Evolutionary conservation across 345 rosid genomes (phyloP).

Genomic region (Melaleuca alternifolia): DNA sequence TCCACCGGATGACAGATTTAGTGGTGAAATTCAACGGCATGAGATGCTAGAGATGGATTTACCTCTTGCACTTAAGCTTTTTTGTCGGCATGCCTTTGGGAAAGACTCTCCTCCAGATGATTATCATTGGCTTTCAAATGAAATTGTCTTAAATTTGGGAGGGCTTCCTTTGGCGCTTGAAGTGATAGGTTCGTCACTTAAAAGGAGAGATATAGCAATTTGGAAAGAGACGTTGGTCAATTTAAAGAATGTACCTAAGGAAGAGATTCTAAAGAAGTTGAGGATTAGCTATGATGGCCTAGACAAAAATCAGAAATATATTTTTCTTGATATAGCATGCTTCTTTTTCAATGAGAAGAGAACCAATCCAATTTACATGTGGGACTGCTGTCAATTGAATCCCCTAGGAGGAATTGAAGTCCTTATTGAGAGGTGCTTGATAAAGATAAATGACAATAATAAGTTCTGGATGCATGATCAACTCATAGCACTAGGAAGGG

Average conservation of each 20-base stretch:
- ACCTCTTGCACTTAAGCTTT: neutral
- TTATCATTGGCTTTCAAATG: constrained; percentile 9
- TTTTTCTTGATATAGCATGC: constrained; percentile 3
- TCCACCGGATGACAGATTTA: fast-evolving
- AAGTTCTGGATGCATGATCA: neutral
- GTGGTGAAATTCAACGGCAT: fast-evolving
- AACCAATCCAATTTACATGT: neutral
- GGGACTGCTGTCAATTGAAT: fast-evolving
- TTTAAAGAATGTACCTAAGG: neutral
- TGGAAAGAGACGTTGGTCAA: fast-evolving
- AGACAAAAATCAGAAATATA: neutral
- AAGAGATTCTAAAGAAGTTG: neutral
- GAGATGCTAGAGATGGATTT: neutral
- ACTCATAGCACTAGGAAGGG: neutral
- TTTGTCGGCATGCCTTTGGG: neutral
- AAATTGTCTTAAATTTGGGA: neutral
- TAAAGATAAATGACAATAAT: neutral
- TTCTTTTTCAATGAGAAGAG: neutral
- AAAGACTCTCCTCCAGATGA: neutral
- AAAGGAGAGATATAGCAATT: fast-evolving
- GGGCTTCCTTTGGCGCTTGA: neutral
- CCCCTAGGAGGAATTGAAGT: neutral
- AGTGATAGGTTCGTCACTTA: neutral
- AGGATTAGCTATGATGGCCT: neutral
- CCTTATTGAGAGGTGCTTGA: neutral